A percentile compares a stretch with the other conserved stretches of the same genome.
phyloP scores from a whole-genome alignment of 345 rosid genomes.

The Linum usitatissimum region DNA sequence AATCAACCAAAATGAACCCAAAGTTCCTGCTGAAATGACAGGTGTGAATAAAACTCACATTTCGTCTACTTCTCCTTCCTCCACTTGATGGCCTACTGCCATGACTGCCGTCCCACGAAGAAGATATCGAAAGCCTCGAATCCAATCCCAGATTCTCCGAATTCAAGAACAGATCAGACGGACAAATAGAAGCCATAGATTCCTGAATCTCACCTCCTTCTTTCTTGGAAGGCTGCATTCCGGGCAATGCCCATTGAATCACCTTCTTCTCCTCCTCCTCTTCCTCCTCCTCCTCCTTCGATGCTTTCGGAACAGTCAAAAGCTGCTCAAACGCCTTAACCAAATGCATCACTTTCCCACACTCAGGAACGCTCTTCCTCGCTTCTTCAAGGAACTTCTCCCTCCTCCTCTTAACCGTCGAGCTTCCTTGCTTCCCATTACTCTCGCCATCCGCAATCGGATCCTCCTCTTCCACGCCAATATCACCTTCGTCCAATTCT shows the following conservation, averaged over 20 bases:
- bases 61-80: slow-evolving; percentile 62
- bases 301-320: slow-evolving; percentile 26
- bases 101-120: slow-evolving; percentile 55
- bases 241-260: slow-evolving; percentile 74
- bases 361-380: slow-evolving; percentile 51
- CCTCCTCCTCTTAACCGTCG: slow-evolving; percentile 70
- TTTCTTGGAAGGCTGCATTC: slow-evolving; percentile 32
- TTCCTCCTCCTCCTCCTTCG: slow-evolving; percentile 18
- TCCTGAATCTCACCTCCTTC: slow-evolving; percentile 1
- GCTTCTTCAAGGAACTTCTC: slow-evolving; percentile 56
- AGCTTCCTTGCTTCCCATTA: slow-evolving; percentile 16
- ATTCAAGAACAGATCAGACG: slow-evolving; percentile 47
- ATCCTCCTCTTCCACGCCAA: slow-evolving; percentile 18
- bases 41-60: slow-evolving; percentile 29
- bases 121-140: slow-evolving; percentile 42
- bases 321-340: slow-evolving; percentile 76
- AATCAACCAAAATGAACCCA: background rate
- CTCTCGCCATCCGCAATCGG: slow-evolving; percentile 7
- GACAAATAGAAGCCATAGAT: slow-evolving; percentile 33
- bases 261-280: slow-evolving; percentile 32
- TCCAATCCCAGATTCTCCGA: slow-evolving; percentile 62
- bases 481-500: slow-evolving; percentile 10
- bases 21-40: background rate
- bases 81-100: slow-evolving; percentile 56
- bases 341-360: slow-evolving; percentile 69